phyloP scores from a whole-genome alignment of 2,329 filamentous ascomycete genomes.

The Fusarium ramigenum region DNA sequence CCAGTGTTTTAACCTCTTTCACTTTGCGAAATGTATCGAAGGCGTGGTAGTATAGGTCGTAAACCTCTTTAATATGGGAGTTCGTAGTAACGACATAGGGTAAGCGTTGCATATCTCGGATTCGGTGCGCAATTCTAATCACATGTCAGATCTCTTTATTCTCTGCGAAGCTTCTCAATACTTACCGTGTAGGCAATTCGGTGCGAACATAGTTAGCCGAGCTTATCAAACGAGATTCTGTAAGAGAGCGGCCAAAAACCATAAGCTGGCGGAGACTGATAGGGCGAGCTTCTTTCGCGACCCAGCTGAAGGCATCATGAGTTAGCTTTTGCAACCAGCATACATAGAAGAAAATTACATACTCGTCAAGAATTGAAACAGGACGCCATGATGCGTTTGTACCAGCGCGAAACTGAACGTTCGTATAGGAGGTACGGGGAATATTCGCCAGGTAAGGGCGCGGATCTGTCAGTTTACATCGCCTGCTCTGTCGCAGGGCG shows the following conservation, averaged over 20 bases:
- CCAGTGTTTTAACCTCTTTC: conserved; percentile 82
- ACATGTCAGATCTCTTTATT: conserved; percentile 16
- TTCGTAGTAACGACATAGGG: conserved; percentile 98
- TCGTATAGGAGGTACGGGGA: conserved; percentile 9
- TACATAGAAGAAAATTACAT: conserved; percentile 40
- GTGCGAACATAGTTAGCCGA: conserved; percentile 98
- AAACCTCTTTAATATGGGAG: conserved; percentile 90
- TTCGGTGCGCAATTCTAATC: conserved; percentile 83
- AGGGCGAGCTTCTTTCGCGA: conserved; percentile 89
- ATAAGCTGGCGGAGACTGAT: conserved; percentile 96
- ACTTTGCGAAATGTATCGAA: conserved; percentile 90
- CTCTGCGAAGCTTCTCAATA: neutral
- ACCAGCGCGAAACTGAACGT: conserved; percentile 30
- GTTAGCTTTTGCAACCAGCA: conserved; percentile 25
- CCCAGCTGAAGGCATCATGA: conserved; percentile 72
- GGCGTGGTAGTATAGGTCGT: conserved; percentile 96
- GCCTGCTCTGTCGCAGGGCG: conserved; percentile 57
- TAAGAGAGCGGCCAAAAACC: conserved; percentile 94
- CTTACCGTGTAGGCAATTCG: conserved; percentile 77
- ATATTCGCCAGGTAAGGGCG: conserved; percentile 25
- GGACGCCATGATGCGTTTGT: conserved; percentile 65
- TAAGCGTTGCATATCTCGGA: conserved; percentile 96
- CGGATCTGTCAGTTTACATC: conserved; percentile 47
- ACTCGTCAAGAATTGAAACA: conserved; percentile 72
- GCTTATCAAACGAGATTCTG: conserved; percentile 86